Conservation (phyloP, 2,329 filamentous ascomycete species). For the Westerdykella aurantiaca region DNA sequence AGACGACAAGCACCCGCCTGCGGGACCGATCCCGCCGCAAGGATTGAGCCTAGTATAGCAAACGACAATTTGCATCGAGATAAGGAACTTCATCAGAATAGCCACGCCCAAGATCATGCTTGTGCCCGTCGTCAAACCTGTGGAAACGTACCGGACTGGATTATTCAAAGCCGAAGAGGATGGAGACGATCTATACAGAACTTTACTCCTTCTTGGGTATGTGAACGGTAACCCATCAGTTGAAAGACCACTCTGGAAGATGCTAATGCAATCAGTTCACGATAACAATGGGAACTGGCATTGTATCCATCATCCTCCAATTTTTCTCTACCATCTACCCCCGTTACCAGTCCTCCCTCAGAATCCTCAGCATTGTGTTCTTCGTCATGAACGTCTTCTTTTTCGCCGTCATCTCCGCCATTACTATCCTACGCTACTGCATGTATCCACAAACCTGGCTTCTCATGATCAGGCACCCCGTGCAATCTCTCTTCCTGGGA, state of each 20-base stretch:
- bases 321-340: slow-evolving; percentile 40
- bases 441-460: slow-evolving; percentile 61
- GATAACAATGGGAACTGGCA: slow-evolving; percentile 56
- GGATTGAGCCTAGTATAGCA: too few species aligned
- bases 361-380: slow-evolving; percentile 53
- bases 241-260: too few species aligned
- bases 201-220: slow-evolving; percentile 30
- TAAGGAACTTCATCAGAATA: too few species aligned
- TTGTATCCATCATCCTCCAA: slow-evolving; percentile 51
- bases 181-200: slow-evolving; percentile 31
- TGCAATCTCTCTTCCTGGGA: slow-evolving; percentile 61
- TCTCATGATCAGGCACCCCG: slow-evolving; percentile 61
- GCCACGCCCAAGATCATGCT: too few species aligned
- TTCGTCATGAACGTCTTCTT: slow-evolving; percentile 59
- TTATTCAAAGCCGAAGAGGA: slow-evolving; percentile 3
- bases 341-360: slow-evolving; percentile 42
- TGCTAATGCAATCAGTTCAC: slow-evolving; percentile 5
- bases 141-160: too few species aligned
- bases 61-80: too few species aligned
- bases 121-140: too few species aligned
- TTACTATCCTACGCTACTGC: slow-evolving; percentile 55
- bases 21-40: too few species aligned
- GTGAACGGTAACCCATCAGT: too few species aligned
- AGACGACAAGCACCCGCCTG: too few species aligned
- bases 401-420: slow-evolving; percentile 49